phyloP scores from a whole-genome alignment of 2,329 filamentous ascomycete genomes.

The Byssothecium circinans region DNA sequence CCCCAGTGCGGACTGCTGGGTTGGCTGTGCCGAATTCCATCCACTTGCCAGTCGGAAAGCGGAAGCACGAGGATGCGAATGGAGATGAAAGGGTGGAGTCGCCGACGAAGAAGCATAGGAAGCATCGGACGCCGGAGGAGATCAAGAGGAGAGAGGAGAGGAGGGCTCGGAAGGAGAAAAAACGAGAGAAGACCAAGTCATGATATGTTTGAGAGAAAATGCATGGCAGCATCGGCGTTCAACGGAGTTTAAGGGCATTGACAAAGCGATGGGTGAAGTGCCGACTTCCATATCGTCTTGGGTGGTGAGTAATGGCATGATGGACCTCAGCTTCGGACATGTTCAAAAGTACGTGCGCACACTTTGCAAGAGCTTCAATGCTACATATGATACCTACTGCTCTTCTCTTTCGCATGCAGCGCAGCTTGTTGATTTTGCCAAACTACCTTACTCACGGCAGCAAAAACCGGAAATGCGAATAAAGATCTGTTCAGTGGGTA shows the following conservation, averaged over 20 bases:
- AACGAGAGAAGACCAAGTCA: constrained; percentile 17
- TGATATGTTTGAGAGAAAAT: constrained; percentile 9
- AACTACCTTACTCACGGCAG: too few species aligned
- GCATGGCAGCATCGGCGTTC: neutral
- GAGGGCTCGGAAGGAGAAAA: constrained; percentile 42
- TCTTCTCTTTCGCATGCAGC: too few species aligned
- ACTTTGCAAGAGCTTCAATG: too few species aligned
- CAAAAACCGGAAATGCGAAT: too few species aligned
- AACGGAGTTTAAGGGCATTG: neutral
- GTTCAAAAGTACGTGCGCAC: too few species aligned
- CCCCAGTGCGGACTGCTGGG: constrained; percentile 32
- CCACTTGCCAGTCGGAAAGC: constrained; percentile 40
- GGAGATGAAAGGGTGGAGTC: constrained; percentile 29
- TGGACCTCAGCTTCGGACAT: too few species aligned
- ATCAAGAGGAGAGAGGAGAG: constrained; percentile 43
- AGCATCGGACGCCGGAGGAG: constrained; percentile 38
- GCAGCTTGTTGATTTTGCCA: too few species aligned
- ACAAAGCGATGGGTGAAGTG: too few species aligned
- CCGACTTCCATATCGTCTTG: too few species aligned
- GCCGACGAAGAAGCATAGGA: constrained; percentile 45
- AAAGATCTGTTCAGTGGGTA: too few species aligned
- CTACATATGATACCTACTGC: too few species aligned
- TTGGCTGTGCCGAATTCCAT: constrained; percentile 27
- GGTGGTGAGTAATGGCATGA: too few species aligned
- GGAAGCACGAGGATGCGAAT: constrained; percentile 40